A percentile compares a stretch with the other conserved stretches of the same genome.
These are phyloP conservation scores for Hypocreales sp. DNA, from an alignment of 2,329 filamentous ascomycete genomes.

Conservation along the genomic window DNA sequence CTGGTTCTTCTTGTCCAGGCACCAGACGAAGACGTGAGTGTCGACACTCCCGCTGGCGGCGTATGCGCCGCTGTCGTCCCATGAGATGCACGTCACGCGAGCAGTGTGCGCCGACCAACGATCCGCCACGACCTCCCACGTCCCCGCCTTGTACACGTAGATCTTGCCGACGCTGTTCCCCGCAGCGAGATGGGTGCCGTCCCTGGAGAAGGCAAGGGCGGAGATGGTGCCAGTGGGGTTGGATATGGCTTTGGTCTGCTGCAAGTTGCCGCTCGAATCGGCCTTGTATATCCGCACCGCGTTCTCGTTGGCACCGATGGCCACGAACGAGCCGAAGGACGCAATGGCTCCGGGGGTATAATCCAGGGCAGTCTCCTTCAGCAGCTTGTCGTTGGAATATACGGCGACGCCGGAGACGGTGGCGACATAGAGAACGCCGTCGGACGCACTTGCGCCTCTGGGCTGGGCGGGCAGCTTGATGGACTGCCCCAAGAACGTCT, in stretches of 20 bases:
- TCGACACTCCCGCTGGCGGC: conserved; percentile 77
- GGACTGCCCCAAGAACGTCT: conserved; percentile 57
- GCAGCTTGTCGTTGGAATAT: conserved; percentile 45
- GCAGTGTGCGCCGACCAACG: conserved; percentile 47
- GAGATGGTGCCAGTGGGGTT: conserved; percentile 61
- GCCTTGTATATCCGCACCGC: conserved; percentile 54
- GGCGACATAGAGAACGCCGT: conserved; percentile 39
- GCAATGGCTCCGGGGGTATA: conserved; percentile 59
- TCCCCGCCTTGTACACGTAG: conserved; percentile 49
- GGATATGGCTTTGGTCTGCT: conserved; percentile 40
- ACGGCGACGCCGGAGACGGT: conserved; percentile 33
- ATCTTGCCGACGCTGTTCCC: conserved; percentile 82
- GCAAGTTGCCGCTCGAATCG: conserved; percentile 39
- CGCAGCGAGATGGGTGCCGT: conserved; percentile 64
- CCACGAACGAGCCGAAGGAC: conserved; percentile 50
- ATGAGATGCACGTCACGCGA: conserved; percentile 45
- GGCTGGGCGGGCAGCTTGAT: conserved; percentile 65
- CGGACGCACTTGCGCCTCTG: conserved; percentile 49
- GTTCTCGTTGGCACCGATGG: conserved; percentile 62
- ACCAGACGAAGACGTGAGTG: conserved; percentile 89
- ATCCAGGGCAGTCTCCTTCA: conserved; percentile 41
- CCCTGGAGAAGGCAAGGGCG: conserved; percentile 65
- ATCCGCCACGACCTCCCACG: conserved; percentile 64
- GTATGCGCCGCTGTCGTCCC: conserved; percentile 65
- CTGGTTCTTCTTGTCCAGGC: conserved; percentile 59